Evolutionary conservation across 768 basidiomycete species (phyloP), one percentile per base, ranked within the genome.

Genomic region (Tephrocybe sp.): DNA sequence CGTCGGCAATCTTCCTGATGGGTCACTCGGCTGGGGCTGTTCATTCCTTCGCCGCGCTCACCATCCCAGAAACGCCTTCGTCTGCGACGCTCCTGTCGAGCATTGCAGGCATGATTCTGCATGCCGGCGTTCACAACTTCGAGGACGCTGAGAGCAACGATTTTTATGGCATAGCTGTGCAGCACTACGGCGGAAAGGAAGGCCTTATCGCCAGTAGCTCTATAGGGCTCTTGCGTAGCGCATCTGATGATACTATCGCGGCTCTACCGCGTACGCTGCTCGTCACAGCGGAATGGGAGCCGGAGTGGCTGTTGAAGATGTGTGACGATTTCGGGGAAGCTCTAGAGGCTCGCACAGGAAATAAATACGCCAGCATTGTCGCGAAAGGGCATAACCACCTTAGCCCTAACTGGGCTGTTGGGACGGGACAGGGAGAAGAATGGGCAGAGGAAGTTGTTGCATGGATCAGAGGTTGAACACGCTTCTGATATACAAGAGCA

Each of bases 11-110:
- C 36, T 76, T 77, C 56, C 40, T 86, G 36, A 68, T 81, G 65
- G 81, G 77, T 0, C 85, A 88, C 64, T 86, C 85, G 1, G 84
- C 82, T 0, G 86, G 86, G 1, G 80, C 78, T 1, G 65, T 70
- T 23, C 78, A 83, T 59, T 57, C 74, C 37, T 65, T 76, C 4
- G 75, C 82, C 14, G 55, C 79, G 45, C 62, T 80, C 3, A 58
- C 77, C 33, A 58, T 76, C 45, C 69, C 67, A 0, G 66, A 62
- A 32, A 65, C 80, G 15, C 44, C 38, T 12, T 56, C 55, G 18
- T 28, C 59, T 36, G 60, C 66, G 3, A 58, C 60, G 40, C 43
- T 73, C 9, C 66, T 69, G 8, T 40, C 59, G 2, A 70, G 60
- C 5, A 69, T 86, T 25, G 73, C 70, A 24, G 81, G 78, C 2